Evolutionary conservation across 1,284 basidiomycete species (phyloP).

Genomic region (Tremellales sp.): DNA sequence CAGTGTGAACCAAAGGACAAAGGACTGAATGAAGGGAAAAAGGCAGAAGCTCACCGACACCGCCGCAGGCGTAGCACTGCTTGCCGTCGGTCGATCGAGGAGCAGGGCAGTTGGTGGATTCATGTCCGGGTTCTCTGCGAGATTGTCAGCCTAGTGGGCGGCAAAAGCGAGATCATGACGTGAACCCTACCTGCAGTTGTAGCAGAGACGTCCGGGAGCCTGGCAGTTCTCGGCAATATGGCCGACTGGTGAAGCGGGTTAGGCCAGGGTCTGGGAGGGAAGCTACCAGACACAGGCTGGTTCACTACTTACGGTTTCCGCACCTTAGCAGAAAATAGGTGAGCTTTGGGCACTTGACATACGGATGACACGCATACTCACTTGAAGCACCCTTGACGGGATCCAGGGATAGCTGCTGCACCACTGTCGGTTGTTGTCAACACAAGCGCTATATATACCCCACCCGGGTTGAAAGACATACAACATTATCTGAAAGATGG

Average conservation of each 20-base stretch:
- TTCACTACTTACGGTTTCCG: constrained; percentile 44
- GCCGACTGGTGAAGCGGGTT: constrained; percentile 55
- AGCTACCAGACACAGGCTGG: background rate
- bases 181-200: constrained; percentile 65
- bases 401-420: constrained; percentile 39
- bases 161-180: background rate
- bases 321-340: constrained; percentile 17
- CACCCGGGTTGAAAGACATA: background rate
- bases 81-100: constrained; percentile 71
- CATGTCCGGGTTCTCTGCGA: constrained; percentile 69
- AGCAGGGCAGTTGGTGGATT: constrained; percentile 78
- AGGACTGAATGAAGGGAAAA: background rate
- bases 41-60: constrained; percentile 60
- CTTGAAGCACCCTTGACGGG: constrained; percentile 48
- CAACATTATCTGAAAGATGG: constrained; percentile 14
- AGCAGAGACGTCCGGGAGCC: constrained; percentile 80
- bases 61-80: constrained; percentile 75
- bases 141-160: background rate
- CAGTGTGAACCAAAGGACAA: background rate
- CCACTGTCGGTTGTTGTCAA: constrained; percentile 17
- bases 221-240: constrained; percentile 88
- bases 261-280: background rate
- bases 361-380: constrained; percentile 14
- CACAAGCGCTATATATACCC: too few relatives aligned
- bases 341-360: background rate